Percentiles rank a stretch among this genome's conserved stretches.
phyloP scores from a whole-genome alignment of 306 rosid genomes.

The Prunus mongolica region DNA sequence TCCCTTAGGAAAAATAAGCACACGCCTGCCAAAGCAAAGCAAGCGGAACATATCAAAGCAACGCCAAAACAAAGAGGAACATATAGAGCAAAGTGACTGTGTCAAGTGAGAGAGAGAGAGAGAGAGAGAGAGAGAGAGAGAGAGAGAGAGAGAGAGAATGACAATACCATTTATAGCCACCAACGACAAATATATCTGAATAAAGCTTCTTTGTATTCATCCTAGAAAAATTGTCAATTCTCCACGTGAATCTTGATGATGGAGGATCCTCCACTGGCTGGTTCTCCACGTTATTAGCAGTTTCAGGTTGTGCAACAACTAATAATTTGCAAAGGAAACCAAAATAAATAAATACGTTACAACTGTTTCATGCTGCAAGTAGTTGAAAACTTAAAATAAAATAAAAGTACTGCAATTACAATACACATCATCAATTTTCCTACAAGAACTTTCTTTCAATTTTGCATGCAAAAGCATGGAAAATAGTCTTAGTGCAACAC shows the following conservation, averaged over 20 bases:
- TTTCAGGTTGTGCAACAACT: slow-evolving; percentile 71
- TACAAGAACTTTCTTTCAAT: not conserved
- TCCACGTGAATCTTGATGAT: slow-evolving; percentile 75
- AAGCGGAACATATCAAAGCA: not conserved
- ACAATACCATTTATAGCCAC: slow-evolving; percentile 77
- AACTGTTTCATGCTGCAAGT: not conserved
- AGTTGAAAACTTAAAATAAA: not conserved
- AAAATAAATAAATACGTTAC: not conserved
- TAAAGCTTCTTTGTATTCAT: slow-evolving; percentile 65
- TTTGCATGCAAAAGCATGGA: not conserved
- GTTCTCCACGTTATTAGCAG: slow-evolving; percentile 61
- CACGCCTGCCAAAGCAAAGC: slow-evolving; percentile 51
- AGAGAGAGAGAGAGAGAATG: not conserved
- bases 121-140: not conserved
- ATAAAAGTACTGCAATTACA: not conserved
- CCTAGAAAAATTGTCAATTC: slow-evolving; percentile 70
- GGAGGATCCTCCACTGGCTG: slow-evolving; percentile 81
- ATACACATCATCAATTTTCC: not conserved
- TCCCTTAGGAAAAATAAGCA: slow-evolving; percentile 86
- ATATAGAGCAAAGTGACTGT: not conserved
- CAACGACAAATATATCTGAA: slow-evolving; percentile 70
- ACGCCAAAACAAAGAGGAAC: not conserved
- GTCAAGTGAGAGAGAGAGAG: not conserved
- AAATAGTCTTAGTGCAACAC: not conserved
- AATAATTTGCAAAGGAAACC: slow-evolving; percentile 21